Base-by-base conservation (phyloP, 2,329 filamentous ascomycete genomes). In the Aspergillus fischeri region DNA sequence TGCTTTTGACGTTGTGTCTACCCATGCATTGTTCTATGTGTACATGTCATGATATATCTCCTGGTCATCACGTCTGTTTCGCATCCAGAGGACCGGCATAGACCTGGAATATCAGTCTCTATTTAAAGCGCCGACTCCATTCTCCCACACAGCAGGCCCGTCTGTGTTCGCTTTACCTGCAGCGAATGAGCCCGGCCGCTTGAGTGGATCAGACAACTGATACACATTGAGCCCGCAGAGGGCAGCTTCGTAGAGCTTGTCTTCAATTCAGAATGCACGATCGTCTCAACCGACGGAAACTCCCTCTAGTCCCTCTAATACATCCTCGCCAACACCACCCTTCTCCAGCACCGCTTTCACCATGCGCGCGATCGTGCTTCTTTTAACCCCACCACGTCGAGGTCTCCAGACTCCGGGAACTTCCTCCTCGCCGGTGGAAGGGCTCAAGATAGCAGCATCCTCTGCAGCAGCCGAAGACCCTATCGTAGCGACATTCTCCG, bases 291-390 rank as follows among this genome's bases (percentile, higher is more conserved):
- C 78, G 74, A 90, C 75, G 60, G 92, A 88, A 48, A 77, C 75
- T 11, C 82, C 85, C 60, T 92, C 88, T 64, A 97, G 75, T 0
- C 89, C 92, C 60, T 88, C 86, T 69, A 97, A 79, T 5, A 97
- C 89, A 73, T 97, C 93, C 63, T 92, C 87, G 3, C 89, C 91
- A 28, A 97, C 88, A 35, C 92, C 91, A 0, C 89, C 89, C 66
- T 83, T 85, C 70, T 89, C 85, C 57, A 96, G 73, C 32, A 92
- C 89, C 71, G 87, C 85, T 71, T 88, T 85, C 59, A 95, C 85
- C 76, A 97, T 90, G 53, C 82, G 81, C 52, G 86, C 83, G 63
- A 97, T 77, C 20, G 94, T 79, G 4, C 77, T 80, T 66, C 91
- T 84, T 78, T 90, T 92, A 41, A 93, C 86, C 1, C 93, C 93